A percentile compares a stretch with the other conserved stretches of the same genome.
Conservation (phyloP, 2,329 filamentous ascomycete genomes). For the Scedosporium apiospermum region DNA sequence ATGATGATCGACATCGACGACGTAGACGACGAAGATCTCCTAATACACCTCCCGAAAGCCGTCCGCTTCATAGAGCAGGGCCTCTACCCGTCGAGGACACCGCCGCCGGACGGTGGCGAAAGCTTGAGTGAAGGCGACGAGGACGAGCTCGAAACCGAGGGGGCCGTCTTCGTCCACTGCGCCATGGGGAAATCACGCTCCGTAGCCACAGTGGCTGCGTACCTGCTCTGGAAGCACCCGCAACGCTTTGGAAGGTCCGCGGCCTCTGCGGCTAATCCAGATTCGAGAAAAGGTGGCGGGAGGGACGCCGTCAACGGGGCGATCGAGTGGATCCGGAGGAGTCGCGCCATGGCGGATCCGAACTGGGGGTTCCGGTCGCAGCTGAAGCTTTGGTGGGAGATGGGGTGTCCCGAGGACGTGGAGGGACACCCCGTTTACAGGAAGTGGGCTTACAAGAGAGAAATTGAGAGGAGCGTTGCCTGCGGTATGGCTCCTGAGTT, state of each 20-base stretch:
- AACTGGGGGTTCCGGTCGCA: conserved; percentile 90
- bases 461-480: conserved; percentile 46
- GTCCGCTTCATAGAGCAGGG: conserved; percentile 78
- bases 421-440: conserved; percentile 70
- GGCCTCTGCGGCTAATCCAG: conserved; percentile 31
- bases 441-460: conserved; percentile 51
- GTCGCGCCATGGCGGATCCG: conserved; percentile 72
- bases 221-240: conserved; percentile 63
- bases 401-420: conserved; percentile 63
- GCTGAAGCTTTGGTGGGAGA: conserved; percentile 75
- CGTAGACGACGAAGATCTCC: conserved; percentile 76
- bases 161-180: conserved; percentile 55
- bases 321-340: conserved; percentile 57
- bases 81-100: conserved; percentile 27
- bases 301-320: conserved; percentile 47
- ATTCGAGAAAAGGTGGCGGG: conserved; percentile 16
- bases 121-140: neutral
- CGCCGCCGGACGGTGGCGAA: neutral
- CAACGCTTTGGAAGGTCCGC: conserved; percentile 35
- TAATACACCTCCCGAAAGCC: conserved; percentile 68
- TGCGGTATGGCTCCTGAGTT: conserved; percentile 75
- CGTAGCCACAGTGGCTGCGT: conserved; percentile 74
- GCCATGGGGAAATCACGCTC: conserved; percentile 96
- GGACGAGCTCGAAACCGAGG: conserved; percentile 2
- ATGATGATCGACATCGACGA: conserved; percentile 81